Base-by-base conservation (phyloP, 129 eudicot species). In the Logfia minima region DNA sequence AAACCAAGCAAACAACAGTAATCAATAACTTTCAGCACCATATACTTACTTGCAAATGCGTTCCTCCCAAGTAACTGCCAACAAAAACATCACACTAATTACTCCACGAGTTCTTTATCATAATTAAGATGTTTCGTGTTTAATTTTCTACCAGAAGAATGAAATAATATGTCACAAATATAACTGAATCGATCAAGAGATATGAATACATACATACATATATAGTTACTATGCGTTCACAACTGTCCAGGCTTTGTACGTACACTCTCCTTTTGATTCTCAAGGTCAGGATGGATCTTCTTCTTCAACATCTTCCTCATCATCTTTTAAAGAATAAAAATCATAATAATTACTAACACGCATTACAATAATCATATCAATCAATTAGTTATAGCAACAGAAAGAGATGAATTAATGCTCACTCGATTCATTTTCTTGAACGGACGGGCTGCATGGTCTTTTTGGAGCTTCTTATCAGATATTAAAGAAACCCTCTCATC, bases 251-350 rank as follows among this genome's bases (percentile, higher is more conserved):
- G 74, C 71, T 80, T 80, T 62, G 63, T 7, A 21, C 28, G 28
- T 19, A 22, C 63, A 6, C 4, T 21, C 26, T 58, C 28, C 76
- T 83, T 73, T 68, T 83, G 84, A 34, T 79, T 77, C 53, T 73
- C 88, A 32, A 75, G 32, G 6, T 89, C 96, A 14, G 97, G 97
- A 76, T 92, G 96, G 67, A 92, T 80, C 85, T 92, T 92, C 79
- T 80, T 92, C 80, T 84, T 92, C 84, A 87, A 59, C 89, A 92
- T 87, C 69, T 81, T 92, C 59, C 68, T 86, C 89, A 92, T 71
- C 87, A 92, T 74, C 97, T 91, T 70, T 64, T 22, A 70, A 60
- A 18, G 13, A 19, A 43, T 19, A 66, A 29, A 18, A 73, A 1
- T 22, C 31, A 41, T 19, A n/a, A 17, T 5, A 14, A 32, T n/a